Conservation (phyloP, 2,329 filamentous ascomycete genomes). For the Aaosphaeria pasadenensis region DNA sequence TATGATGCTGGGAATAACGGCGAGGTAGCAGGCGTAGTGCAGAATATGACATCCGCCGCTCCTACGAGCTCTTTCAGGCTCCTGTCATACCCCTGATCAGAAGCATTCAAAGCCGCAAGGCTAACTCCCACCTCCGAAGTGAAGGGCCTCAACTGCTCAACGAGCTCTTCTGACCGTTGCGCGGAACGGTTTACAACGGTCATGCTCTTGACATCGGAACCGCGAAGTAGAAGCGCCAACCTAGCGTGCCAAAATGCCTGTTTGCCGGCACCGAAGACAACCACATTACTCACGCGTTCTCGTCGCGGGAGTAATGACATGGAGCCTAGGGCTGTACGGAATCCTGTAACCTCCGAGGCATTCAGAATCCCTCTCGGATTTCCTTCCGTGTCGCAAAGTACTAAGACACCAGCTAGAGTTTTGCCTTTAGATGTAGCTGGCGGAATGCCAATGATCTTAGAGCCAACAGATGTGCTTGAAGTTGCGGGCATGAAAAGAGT, state of each 20-base stretch:
- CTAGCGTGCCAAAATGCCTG: constrained; percentile 52
- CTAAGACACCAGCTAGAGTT: constrained; percentile 59
- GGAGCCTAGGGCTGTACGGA: constrained; percentile 73
- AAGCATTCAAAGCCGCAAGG: not conserved
- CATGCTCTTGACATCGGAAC: constrained; percentile 28
- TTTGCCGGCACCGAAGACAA: constrained; percentile 50
- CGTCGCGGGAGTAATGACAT: constrained; percentile 51
- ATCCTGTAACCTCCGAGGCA: constrained; percentile 72
- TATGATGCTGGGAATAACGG: constrained; percentile 42
- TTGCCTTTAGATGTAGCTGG: constrained; percentile 48
- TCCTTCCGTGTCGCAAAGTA: constrained; percentile 52
- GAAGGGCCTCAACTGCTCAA: not conserved
- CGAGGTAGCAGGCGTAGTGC: constrained; percentile 46
- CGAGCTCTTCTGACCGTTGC: constrained; percentile 7
- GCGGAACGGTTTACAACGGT: constrained; percentile 21
- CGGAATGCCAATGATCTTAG: not conserved
- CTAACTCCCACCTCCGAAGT: not conserved
- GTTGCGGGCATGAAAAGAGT: constrained; percentile 75
- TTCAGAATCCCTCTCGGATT: constrained; percentile 66
- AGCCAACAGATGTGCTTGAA: constrained; percentile 60
- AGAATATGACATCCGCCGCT: constrained; percentile 46
- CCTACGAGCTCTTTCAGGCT: constrained; percentile 25
- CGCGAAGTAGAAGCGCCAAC: constrained; percentile 39
- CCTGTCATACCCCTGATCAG: not conserved
- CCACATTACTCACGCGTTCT: constrained; percentile 25